Evolutionary conservation across 371 early-diverging fungal species (phyloP).

Genomic region (Choanephora cucurbitarum): DNA sequence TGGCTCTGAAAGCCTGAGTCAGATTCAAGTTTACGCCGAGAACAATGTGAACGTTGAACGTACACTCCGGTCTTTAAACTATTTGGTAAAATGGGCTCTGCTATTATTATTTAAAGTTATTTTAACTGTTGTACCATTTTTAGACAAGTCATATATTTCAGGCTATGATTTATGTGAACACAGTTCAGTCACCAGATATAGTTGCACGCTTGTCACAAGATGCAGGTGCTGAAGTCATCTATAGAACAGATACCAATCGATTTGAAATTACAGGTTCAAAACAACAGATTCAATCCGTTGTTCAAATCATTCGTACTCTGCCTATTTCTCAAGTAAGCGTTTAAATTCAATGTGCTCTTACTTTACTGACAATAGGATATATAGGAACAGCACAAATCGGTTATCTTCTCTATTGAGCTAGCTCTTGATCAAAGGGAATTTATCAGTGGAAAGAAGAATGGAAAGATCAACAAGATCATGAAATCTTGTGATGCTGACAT

Average conservation of each 20-base stretch:
- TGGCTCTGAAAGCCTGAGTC: conserved; percentile 38
- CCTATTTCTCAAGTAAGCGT: conserved; percentile 21
- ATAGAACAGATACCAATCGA: conserved; percentile 25
- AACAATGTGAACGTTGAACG: conserved; percentile 72
- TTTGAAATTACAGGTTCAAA: conserved; percentile 59
- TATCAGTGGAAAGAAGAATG: conserved; percentile 93
- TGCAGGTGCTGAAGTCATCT: conserved; percentile 48
- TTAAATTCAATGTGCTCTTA: too few relatives aligned
- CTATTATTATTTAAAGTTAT: too few relatives aligned
- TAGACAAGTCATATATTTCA: conserved; percentile 34
- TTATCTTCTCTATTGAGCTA: conserved; percentile 65
- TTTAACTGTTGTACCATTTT: too few relatives aligned
- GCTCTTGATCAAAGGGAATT: conserved; percentile 87
- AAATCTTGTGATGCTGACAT: conserved; percentile 73
- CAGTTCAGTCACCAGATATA: conserved; percentile 24
- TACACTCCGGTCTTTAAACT: conserved; percentile 73
- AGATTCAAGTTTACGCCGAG: conserved; percentile 66
- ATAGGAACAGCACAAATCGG: conserved; percentile 26
- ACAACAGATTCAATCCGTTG: conserved; percentile 47
- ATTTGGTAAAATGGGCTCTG: too few relatives aligned
- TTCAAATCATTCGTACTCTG: conserved; percentile 20
- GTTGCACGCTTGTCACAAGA: conserved; percentile 41
- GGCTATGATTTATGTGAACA: conserved; percentile 30
- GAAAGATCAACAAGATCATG: conserved; percentile 92
- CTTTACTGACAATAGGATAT: too few relatives aligned